These are phyloP conservation scores for Hordeum pubiflorum DNA, from an alignment of 202 grass and related monocot genomes.

Conservation along the genomic window DNA sequence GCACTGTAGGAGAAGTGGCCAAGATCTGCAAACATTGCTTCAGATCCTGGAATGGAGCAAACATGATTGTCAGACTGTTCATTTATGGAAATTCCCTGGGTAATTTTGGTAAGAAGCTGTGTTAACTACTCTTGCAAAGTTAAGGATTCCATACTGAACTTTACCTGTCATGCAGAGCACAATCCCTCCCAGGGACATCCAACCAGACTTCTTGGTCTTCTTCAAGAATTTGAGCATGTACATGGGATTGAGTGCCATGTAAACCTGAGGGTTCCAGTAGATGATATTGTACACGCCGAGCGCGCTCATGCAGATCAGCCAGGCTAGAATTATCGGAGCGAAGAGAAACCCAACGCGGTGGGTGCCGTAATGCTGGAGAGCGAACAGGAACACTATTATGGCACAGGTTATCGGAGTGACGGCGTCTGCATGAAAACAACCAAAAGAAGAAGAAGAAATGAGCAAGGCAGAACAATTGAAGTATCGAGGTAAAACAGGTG, in stretches of 20 bases:
- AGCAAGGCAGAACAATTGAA: neutral
- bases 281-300: slow-evolving; percentile 91
- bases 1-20: slow-evolving; percentile 92
- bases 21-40: slow-evolving; percentile 99
- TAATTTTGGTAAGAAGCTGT: neutral
- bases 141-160: neutral
- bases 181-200: slow-evolving; percentile 98
- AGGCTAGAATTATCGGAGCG: slow-evolving; percentile 70
- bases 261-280: slow-evolving; percentile 67
- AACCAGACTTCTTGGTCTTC: slow-evolving; percentile 84
- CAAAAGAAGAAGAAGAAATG: neutral
- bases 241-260: slow-evolving; percentile 61
- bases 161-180: slow-evolving; percentile 95
- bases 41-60: slow-evolving; percentile 58
- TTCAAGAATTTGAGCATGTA: slow-evolving; percentile 87
- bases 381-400: slow-evolving; percentile 73
- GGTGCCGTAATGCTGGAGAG: slow-evolving; percentile 89
- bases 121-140: neutral
- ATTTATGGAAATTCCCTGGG: neutral
- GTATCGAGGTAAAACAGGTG: slow-evolving; percentile 6
- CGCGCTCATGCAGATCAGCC: slow-evolving; percentile 63
- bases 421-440: slow-evolving; percentile 43
- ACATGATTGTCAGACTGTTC: neutral
- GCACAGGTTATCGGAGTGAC: slow-evolving; percentile 87
- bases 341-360: slow-evolving; percentile 79